phyloP scores from a whole-genome alignment of 345 rosid species.

The Melaleuca quinquenervia region DNA sequence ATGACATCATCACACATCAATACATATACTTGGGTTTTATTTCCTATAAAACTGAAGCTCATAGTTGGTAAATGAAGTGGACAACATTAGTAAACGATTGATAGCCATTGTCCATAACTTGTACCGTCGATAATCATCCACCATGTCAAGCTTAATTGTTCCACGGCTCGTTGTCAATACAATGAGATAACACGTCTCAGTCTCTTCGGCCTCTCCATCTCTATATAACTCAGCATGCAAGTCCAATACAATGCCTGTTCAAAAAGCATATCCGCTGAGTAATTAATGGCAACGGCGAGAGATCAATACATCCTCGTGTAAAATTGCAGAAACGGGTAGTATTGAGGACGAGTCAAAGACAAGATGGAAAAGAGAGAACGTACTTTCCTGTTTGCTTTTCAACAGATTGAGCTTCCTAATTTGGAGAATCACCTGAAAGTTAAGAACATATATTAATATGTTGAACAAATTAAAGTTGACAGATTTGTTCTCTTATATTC shows the following conservation, averaged over 20 bases:
- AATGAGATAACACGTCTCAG: constrained; percentile 53
- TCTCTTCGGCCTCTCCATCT: constrained; percentile 30
- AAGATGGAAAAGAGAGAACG: not conserved
- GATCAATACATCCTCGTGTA: not conserved
- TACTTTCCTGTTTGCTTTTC: constrained; percentile 67
- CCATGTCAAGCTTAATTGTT: constrained; percentile 72
- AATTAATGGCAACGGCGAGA: not conserved
- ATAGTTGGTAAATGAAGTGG: constrained; percentile 40
- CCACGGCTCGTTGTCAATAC: constrained; percentile 57
- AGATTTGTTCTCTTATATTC: not conserved
- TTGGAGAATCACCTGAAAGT: constrained; percentile 55
- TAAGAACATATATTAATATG: not conserved
- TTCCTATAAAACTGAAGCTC: constrained; percentile 38
- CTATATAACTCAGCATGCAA: constrained; percentile 64
- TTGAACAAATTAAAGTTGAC: not conserved
- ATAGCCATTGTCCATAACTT: constrained; percentile 66
- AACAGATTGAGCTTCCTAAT: constrained; percentile 52
- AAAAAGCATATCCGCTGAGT: not conserved
- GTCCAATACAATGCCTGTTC: constrained; percentile 48
- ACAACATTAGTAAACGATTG: constrained; percentile 57
- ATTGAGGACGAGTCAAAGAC: not conserved
- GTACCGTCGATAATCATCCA: constrained; percentile 54
- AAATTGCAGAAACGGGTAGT: not conserved
- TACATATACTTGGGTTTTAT: not conserved
- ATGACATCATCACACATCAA: not conserved